Base-by-base conservation (phyloP, 495 filamentous ascomycete species). In the Saxophila tyrrhenica region DNA sequence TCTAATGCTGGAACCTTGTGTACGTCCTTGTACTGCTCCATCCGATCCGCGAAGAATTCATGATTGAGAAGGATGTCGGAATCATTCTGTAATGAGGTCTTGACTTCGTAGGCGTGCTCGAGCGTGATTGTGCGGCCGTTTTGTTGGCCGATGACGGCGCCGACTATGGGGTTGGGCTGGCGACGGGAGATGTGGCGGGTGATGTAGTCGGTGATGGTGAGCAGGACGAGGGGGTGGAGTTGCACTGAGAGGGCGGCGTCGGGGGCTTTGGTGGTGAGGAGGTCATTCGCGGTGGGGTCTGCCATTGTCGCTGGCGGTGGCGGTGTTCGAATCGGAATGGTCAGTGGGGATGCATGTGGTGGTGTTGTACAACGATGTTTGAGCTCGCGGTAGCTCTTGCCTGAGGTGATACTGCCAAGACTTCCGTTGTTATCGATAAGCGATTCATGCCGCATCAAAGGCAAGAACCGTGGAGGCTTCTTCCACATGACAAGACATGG, bases 131-230 rank as follows among this genome's bases (percentile, higher is more conserved):
- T 82, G 24, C 88, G 84, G 25, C 91, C 94, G 69, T 89, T 84
- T 56, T 95, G 91, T 60, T 91, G 84, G 39, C 92, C 92, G 5
- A 99, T 64, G 2, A 99, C 75, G 29, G 83, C 90, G 52, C 92
- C 94, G 24, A 94, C 79, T 29, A 96, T 77, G 3, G 88, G 88
- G 0, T 84, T 85, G 42, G 75, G 67, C 50, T 86, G 78, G 47
- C 77, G 74, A 25, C 94, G 82, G 39, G 92, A 78, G 15, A 82
- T 86, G 69, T 92, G 89, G 49, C 92, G 81, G 41, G 91, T 94
- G 66, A 96, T 89, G 68, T 89, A 91, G 72, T 99, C 92, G 49
- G 90, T 95, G 56, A 99, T 90, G 19, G 86, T 94, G 70, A 99
- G 87, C 49, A 97, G 81, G 25, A 94, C 87, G 10, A 99, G 82